Percentiles rank a stretch among this genome's conserved stretches.
phyloP scores from a whole-genome alignment of 2,329 filamentous ascomycete species.

The Trichoderma simmonsii region DNA sequence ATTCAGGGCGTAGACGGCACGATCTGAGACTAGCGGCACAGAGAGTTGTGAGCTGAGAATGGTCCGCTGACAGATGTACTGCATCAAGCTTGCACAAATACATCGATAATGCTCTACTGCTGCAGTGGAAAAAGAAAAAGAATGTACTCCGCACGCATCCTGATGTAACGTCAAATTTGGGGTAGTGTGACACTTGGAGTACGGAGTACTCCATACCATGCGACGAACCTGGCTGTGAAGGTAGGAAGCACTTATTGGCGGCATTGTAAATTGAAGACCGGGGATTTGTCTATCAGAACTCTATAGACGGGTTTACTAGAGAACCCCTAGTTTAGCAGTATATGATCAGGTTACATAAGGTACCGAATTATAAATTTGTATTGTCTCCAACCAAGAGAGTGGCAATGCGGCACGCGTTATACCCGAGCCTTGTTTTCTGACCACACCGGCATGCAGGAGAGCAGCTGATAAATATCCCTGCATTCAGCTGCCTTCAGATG shows the following conservation, averaged over 20 bases:
- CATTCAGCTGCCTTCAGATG: not conserved
- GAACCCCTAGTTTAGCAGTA: too few relatives aligned
- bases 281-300: not conserved
- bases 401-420: not conserved
- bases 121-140: not conserved
- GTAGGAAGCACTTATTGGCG: not conserved
- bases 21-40: not conserved
- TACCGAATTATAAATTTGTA: not conserved
- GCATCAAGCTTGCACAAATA: not conserved
- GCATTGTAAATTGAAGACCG: not conserved
- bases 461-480: not conserved
- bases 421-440: not conserved
- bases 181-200: not conserved
- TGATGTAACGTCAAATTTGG: not conserved
- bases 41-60: not conserved
- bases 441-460: not conserved
- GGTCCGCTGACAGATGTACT: not conserved
- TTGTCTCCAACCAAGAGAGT: not conserved
- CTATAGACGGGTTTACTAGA: too few relatives aligned
- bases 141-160: not conserved
- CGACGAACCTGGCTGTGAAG: not conserved
- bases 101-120: not conserved
- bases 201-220: not conserved
- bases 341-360: too few relatives aligned
- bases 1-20: not conserved